Conservation (phyloP, 108 stramenopile species). For the Ochromonas danica region DNA sequence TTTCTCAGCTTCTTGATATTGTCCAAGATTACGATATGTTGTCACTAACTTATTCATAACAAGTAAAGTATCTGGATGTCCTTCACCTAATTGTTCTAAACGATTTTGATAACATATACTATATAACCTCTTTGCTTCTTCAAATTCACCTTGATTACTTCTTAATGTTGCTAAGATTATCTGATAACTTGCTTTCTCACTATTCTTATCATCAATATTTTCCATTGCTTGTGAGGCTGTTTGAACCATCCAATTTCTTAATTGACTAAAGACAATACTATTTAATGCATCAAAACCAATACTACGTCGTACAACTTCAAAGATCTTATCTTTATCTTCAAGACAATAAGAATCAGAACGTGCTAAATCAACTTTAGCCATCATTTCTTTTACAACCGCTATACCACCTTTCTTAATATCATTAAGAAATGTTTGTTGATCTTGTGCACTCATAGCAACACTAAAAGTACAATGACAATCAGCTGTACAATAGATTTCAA, state of each 20-base stretch:
- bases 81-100: not conserved
- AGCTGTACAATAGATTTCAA: slow-evolving; percentile 29
- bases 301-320: not conserved
- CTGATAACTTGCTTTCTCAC: slow-evolving; percentile 3
- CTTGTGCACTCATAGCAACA: no score
- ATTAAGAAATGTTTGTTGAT: no score
- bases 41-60: not conserved
- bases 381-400: slow-evolving; percentile 8
- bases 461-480: not conserved
- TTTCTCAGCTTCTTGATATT: not conserved
- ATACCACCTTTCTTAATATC: no score
- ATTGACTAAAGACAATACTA: not conserved
- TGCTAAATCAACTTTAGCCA: not conserved
- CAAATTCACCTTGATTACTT: not conserved
- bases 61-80: not conserved
- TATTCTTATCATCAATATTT: no score
- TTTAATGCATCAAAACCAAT: not conserved
- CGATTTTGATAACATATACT: not conserved
- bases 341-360: not conserved
- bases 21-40: not conserved
- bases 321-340: not conserved
- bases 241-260: slow-evolving; percentile 9
- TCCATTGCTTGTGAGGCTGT: no score
- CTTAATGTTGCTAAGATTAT: not conserved
- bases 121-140: not conserved